Evolutionary conservation across 768 basidiomycete species (phyloP).

Genomic region (Trametes elegans): DNA sequence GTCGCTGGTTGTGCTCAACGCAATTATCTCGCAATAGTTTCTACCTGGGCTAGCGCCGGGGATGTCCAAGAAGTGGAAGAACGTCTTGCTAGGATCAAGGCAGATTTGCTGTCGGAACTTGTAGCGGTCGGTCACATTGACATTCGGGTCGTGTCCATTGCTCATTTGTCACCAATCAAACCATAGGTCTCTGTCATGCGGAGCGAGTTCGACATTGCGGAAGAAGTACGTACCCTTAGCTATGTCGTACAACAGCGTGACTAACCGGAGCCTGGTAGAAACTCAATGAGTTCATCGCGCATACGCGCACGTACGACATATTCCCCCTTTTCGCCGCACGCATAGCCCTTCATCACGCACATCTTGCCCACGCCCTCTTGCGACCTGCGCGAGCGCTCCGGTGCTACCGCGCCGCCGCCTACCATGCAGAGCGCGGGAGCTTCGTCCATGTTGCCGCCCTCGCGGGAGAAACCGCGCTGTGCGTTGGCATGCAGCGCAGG

Average conservation of each 20-base stretch:
- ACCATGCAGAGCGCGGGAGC: constrained; percentile 37
- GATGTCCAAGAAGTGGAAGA: constrained; percentile 50
- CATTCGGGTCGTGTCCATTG: not conserved
- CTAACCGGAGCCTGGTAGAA: constrained; percentile 27
- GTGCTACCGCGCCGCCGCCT: constrained; percentile 64
- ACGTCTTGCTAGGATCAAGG: constrained; percentile 59
- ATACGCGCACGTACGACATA: constrained; percentile 55
- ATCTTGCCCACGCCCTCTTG: constrained; percentile 69
- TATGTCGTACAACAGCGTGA: not conserved
- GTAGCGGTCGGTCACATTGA: constrained; percentile 49
- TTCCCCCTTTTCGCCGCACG: constrained; percentile 58
- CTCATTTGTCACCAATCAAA: not conserved
- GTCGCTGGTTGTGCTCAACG: too few species aligned
- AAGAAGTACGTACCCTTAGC: constrained; percentile 42
- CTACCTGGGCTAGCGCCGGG: constrained; percentile 49
- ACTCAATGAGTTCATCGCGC: constrained; percentile 53
- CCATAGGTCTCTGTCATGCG: constrained; percentile 62
- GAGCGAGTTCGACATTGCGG: constrained; percentile 64
- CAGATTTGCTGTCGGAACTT: constrained; percentile 70
- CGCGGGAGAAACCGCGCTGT: constrained; percentile 50
- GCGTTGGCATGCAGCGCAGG: constrained; percentile 41
- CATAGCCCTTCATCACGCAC: constrained; percentile 66
- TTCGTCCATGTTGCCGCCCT: constrained; percentile 49
- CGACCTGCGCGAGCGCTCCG: constrained; percentile 49
- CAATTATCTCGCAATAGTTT: constrained; percentile 37